A percentile compares a stretch with the other conserved stretches of the same genome.
phyloP scores from a whole-genome alignment of 768 basidiomycete species.

The Cystofilobasidium capitatum region DNA sequence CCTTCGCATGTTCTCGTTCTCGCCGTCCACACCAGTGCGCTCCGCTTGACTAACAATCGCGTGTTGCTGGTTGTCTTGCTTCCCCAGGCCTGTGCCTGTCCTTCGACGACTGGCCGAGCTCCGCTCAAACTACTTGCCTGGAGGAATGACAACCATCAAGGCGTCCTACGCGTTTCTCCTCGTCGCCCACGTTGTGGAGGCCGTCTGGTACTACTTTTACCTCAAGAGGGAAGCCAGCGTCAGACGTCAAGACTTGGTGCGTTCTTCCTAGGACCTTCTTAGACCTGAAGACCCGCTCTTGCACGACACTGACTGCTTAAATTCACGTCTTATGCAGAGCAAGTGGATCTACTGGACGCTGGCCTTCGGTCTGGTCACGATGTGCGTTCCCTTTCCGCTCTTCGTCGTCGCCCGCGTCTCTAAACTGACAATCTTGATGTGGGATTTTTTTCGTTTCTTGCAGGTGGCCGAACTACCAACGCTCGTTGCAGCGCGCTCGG shows the following conservation, averaged over 20 bases:
- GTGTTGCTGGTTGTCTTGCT: not conserved
- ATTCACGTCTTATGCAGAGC: not conserved
- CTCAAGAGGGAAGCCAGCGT: not conserved
- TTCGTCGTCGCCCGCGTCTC: not conserved
- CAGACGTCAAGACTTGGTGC: conserved; percentile 6
- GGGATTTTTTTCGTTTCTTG: no score
- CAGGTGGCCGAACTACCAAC: conserved; percentile 3
- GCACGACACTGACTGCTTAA: not conserved
- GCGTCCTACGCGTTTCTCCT: conserved; percentile 12
- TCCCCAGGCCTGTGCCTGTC: not conserved
- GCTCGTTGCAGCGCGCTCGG: not conserved
- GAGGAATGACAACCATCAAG: not conserved
- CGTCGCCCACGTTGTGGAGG: conserved; percentile 5
- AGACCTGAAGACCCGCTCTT: not conserved
- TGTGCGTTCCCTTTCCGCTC: not conserved
- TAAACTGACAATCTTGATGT: no score
- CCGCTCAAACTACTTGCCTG: not conserved
- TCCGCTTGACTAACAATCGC: no score
- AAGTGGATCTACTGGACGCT: conserved; percentile 11
- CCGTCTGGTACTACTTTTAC: conserved; percentile 5
- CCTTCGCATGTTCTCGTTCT: not conserved
- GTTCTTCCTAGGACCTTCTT: not conserved
- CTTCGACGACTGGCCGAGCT: not conserved
- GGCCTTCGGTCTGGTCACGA: not conserved
- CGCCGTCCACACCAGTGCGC: not conserved